Evolutionary conservation across 2,329 filamentous ascomycete species (phyloP).

Genomic region (Fusarium sp.): DNA sequence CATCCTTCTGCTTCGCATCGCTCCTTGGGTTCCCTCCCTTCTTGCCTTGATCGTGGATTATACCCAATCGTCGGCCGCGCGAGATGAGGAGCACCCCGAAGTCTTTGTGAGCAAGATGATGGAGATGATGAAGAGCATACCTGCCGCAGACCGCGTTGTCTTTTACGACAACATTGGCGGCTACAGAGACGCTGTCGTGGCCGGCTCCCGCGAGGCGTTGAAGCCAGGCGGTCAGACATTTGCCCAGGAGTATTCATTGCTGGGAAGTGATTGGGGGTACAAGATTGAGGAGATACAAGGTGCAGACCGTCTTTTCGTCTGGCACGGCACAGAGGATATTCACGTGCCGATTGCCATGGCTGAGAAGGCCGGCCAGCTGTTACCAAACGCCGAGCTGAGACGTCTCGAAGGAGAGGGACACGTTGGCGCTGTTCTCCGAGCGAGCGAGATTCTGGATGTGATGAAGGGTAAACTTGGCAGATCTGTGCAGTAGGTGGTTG

Average conservation of each 20-base stretch:
- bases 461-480: background rate
- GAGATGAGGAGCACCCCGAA: background rate
- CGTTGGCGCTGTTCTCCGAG: background rate
- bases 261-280: conserved; percentile 49
- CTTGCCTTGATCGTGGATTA: background rate
- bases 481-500: background rate
- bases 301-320: conserved; percentile 42
- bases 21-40: background rate
- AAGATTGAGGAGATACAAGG: conserved; percentile 44
- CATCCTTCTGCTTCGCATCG: background rate
- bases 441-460: background rate
- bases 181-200: background rate
- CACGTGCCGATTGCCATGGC: conserved; percentile 48
- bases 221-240: background rate
- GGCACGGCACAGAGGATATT: conserved; percentile 48
- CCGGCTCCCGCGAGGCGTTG: background rate
- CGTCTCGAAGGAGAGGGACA: background rate
- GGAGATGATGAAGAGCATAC: background rate
- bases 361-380: background rate
- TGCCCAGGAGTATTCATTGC: conserved; percentile 45
- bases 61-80: background rate
- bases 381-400: background rate
- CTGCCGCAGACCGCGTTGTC: background rate
- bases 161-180: background rate
- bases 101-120: background rate